Percentiles rank a stretch among this genome's conserved stretches.
Evolutionary conservation across 2,329 filamentous ascomycete species (phyloP).

Genomic region (Penicillium sp.): DNA sequence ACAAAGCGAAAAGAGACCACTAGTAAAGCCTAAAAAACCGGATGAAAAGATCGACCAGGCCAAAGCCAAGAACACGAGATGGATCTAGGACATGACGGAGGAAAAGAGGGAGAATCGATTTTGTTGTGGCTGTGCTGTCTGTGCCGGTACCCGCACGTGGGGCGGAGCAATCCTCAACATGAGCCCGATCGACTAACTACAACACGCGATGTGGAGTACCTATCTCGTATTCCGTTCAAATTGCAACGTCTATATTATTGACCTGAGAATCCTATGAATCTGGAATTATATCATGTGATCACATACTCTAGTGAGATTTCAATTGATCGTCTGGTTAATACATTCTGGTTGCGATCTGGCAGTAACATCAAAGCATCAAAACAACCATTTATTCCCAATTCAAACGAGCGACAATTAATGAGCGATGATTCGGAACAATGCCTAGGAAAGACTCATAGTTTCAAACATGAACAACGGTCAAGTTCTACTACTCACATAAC

Average conservation of each 20-base stretch:
- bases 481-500: not conserved
- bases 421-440: not conserved
- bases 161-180: not conserved
- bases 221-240: not conserved
- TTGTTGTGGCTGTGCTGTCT: constrained; percentile 4
- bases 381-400: not conserved
- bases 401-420: not conserved
- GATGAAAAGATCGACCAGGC: not conserved
- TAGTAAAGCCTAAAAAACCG: not conserved
- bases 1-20: not conserved
- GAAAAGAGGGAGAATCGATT: not conserved
- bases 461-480: no score
- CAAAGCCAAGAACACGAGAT: not conserved
- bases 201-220: not conserved
- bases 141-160: not conserved
- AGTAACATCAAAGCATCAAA: not conserved
- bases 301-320: not conserved
- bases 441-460: not conserved
- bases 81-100: constrained; percentile 1
- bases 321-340: not conserved
- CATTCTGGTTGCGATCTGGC: not conserved
- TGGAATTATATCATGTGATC: not conserved
- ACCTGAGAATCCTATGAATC: no score
- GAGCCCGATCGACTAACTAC: not conserved
- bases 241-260: not conserved